Percentiles rank a stretch among this genome's conserved stretches.
These are phyloP conservation scores for Rubus idaeus DNA, from an alignment of 306 rosid genomes.

Conservation along the genomic window DNA sequence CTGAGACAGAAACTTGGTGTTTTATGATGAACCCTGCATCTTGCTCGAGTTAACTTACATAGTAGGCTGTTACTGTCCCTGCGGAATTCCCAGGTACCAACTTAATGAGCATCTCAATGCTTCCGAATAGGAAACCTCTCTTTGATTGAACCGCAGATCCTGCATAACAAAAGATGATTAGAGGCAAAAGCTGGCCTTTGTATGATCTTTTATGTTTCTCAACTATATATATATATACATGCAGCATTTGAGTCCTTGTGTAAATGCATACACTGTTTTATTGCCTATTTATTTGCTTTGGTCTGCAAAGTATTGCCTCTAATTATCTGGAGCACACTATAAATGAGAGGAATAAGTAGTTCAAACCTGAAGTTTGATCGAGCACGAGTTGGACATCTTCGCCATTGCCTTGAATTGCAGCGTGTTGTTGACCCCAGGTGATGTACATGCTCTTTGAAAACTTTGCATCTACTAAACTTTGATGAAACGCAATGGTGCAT, in stretches of 20 bases:
- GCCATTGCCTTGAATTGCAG: constrained; percentile 42
- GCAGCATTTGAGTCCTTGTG: neutral
- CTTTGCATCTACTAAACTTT: constrained; percentile 42
- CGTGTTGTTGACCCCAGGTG: constrained; percentile 59
- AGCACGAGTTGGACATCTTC: constrained; percentile 73
- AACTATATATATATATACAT: too few species aligned
- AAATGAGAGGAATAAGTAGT: neutral
- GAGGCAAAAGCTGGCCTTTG: neutral
- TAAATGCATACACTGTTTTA: neutral
- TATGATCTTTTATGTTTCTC: neutral
- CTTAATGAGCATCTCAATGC: constrained; percentile 64
- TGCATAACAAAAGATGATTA: constrained; percentile 29
- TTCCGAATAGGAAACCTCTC: constrained; percentile 69
- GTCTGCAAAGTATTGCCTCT: neutral
- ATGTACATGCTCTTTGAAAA: constrained; percentile 57
- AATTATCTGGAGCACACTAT: neutral
- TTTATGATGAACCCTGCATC: neutral
- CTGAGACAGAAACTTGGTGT: neutral
- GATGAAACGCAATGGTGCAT: constrained; percentile 31
- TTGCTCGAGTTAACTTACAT: constrained; percentile 44
- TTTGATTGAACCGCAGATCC: constrained; percentile 81
- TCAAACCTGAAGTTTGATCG: constrained; percentile 59
- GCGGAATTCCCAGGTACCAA: constrained; percentile 73
- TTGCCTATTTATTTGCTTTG: neutral
- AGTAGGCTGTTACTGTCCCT: constrained; percentile 79